These are phyloP conservation scores for Pyrenochaeta sp. DNA, from an alignment of 2,329 filamentous ascomycete genomes.

Conservation along the genomic window DNA sequence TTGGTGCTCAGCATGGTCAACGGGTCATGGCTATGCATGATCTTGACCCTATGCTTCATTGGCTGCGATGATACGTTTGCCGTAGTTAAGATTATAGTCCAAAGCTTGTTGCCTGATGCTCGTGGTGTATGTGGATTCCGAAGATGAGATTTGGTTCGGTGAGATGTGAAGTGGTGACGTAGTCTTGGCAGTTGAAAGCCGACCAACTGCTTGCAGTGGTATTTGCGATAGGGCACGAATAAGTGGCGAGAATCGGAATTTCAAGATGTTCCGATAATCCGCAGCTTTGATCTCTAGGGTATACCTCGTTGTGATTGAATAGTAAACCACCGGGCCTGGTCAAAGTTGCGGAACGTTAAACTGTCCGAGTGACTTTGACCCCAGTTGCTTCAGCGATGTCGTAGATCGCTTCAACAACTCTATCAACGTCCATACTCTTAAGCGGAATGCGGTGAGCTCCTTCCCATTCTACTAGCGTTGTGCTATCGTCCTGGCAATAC, in stretches of 20 bases:
- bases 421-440: constrained; percentile 69
- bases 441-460: constrained; percentile 75
- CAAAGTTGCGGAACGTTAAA: constrained; percentile 18
- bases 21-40: no score
- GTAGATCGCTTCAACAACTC: constrained; percentile 61
- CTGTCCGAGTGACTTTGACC: constrained; percentile 44
- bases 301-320: not conserved
- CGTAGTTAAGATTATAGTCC: no score
- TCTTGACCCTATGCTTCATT: constrained; percentile 1
- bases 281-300: no score
- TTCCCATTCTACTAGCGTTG: constrained; percentile 73
- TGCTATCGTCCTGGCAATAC: constrained; percentile 65
- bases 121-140: no score
- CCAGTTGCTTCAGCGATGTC: constrained; percentile 60
- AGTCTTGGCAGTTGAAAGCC: not conserved
- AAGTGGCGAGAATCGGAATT: no score
- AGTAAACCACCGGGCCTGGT: no score
- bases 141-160: no score
- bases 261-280: no score
- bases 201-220: not conserved
- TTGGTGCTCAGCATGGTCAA: not conserved
- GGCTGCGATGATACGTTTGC: not conserved
- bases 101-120: no score
- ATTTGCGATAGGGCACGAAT: not conserved
- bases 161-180: not conserved